Base-by-base conservation (phyloP, 345 rosid species). In the Syzygium grande region DNA sequence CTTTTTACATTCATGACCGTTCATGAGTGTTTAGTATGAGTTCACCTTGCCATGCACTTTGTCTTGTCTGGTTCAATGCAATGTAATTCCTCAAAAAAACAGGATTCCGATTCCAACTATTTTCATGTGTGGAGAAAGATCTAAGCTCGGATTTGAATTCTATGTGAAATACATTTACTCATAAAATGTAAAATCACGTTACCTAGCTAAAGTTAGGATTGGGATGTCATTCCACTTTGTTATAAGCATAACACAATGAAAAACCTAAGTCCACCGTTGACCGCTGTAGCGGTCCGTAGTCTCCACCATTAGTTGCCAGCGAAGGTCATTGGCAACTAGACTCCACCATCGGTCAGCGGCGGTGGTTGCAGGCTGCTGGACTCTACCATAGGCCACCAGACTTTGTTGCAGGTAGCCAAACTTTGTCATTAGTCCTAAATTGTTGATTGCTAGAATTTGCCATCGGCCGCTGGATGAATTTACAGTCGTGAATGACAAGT, bases 271-370 rank as follows among this genome's bases (percentile, higher is more conserved):
- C 63, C 63, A 58, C 63, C 63, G 15, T 6, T 58, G 29, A 58
- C 29, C 6, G 14, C 25, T 0, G 0, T 13, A 58, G 23, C 29
- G 0, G 6, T 58, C 29, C 11, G 1, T 10, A 25, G 1, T n/a
- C 63, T 25, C 0, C 1, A 2, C 63, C 29, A 58, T 0, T 1
- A 27, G 29, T 58, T 58, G 63, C 6, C 29, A 58, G 25, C 6
- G 25, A 27, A 58, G 63, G 63, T 58, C 29, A 0, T 25, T 23
- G 14, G 14, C 63, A 58, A 25, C 63, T 25, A 54, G 23, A 53
- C 56, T 53, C 22, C 56, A 6, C 56, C 56, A 53, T 53, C 22
- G 22, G 56, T 16, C 21, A 7, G 21, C 56, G 22, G 17, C 22
- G 2, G 7, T 2, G 55, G 55, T 53, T 19, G 17, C 19, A 53